These are phyloP conservation scores for Globisporangium takayamanum DNA, from an alignment of 352 stramenopile species.

Conservation along the genomic window DNA sequence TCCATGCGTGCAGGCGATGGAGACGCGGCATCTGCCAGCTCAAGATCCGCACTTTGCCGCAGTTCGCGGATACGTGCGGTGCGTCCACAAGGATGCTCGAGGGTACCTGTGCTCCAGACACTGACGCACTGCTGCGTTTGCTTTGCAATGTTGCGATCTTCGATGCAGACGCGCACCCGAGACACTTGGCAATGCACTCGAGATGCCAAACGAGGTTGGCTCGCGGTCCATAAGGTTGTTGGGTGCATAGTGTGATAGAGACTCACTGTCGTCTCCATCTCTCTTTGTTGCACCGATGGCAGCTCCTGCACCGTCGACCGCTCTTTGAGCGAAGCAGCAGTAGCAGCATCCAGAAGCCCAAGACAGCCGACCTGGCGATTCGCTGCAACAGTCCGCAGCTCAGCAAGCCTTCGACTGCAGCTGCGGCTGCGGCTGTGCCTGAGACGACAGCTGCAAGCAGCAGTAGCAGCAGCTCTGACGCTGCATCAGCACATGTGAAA, in stretches of 20 bases:
- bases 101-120: background rate
- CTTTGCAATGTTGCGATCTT: background rate
- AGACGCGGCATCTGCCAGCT: slow-evolving; percentile 9
- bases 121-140: background rate
- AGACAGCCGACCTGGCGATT: slow-evolving; percentile 4
- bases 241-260: background rate
- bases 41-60: slow-evolving; percentile 24
- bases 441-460: background rate
- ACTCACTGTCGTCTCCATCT: background rate
- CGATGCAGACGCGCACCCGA: slow-evolving; percentile 7
- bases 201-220: slow-evolving; percentile 6
- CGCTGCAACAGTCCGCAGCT: slow-evolving; percentile 2
- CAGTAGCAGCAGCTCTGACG: background rate
- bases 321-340: slow-evolving; percentile 3
- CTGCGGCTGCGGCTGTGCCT: background rate
- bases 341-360: slow-evolving; percentile 10
- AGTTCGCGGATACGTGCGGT: slow-evolving; percentile 52
- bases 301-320: slow-evolving; percentile 6
- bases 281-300: no score
- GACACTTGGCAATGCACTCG: slow-evolving; percentile 6
- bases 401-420: slow-evolving; percentile 1
- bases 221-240: background rate
- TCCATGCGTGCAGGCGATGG: slow-evolving; percentile 5
- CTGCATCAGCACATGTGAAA: background rate
- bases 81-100: slow-evolving; percentile 1